phyloP scores from a whole-genome alignment of 2,329 filamentous ascomycete genomes.

The Scolecobasidium constrictum region DNA sequence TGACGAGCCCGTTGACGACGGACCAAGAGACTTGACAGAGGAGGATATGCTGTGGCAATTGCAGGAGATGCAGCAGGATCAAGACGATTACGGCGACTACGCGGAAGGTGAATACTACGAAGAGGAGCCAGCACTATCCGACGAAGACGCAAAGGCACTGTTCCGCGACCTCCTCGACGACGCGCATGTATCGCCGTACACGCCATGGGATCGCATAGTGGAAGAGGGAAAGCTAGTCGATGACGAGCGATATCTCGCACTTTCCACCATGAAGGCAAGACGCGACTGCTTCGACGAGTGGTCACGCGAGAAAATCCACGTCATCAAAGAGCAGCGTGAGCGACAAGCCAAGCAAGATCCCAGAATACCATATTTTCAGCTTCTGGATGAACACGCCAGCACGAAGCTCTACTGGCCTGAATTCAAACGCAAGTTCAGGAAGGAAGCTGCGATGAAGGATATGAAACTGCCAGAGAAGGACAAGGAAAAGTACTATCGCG shows the following conservation, averaged over 20 bases:
- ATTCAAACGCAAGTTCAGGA: conserved; percentile 84
- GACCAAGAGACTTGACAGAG: conserved; percentile 71
- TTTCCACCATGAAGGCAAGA: conserved; percentile 69
- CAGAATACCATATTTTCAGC: conserved; percentile 66
- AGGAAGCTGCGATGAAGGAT: conserved; percentile 71
- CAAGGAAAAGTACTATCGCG: conserved; percentile 68
- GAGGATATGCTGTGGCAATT: conserved; percentile 91
- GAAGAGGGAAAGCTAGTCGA: conserved; percentile 74
- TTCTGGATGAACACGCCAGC: conserved; percentile 72
- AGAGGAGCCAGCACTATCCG: conserved; percentile 58
- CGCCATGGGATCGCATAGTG: conserved; percentile 81
- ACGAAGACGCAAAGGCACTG: conserved; percentile 63
- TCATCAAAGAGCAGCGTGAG: conserved; percentile 60
- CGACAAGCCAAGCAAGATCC: conserved; percentile 75
- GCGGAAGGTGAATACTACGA: conserved; percentile 50
- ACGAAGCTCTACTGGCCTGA: conserved; percentile 96
- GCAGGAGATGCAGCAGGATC: conserved; percentile 76
- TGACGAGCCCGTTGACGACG: conserved; percentile 28
- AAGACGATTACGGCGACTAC: conserved; percentile 63
- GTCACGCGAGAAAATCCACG: conserved; percentile 65
- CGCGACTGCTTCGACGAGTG: conserved; percentile 78
- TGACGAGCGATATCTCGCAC: conserved; percentile 75
- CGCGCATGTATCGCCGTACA: conserved; percentile 72
- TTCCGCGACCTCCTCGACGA: conserved; percentile 85
- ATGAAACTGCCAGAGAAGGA: conserved; percentile 51